These are phyloP conservation scores for Fermentozyma sake DNA, from an alignment of 1,139 yeast genomes.

Conservation along the genomic window DNA sequence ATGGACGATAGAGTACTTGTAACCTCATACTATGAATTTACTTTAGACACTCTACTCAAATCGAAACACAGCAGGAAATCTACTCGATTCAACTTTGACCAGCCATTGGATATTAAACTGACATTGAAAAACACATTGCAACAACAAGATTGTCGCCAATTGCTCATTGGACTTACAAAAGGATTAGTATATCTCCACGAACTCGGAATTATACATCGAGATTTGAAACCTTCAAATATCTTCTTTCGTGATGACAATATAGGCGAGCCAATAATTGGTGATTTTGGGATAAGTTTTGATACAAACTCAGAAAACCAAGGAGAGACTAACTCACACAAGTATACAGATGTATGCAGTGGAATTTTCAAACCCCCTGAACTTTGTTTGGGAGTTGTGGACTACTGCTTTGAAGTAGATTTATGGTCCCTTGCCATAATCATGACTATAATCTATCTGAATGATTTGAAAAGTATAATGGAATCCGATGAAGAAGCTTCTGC, in stretches of 20 bases:
- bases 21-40: conserved; percentile 27
- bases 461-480: conserved; percentile 39
- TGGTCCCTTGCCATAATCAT: conserved; percentile 77
- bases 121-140: conserved; percentile 1
- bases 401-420: conserved; percentile 63
- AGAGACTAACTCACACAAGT: conserved; percentile 35
- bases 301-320: conserved; percentile 38
- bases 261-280: conserved; percentile 52
- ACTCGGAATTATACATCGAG: conserved; percentile 77
- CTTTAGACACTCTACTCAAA: conserved; percentile 22
- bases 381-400: conserved; percentile 62
- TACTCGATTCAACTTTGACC: conserved; percentile 18
- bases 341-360: conserved; percentile 73
- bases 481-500: conserved; percentile 21
- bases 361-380: conserved; percentile 84
- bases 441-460: conserved; percentile 51
- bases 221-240: conserved; percentile 78
- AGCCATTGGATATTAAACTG: background rate
- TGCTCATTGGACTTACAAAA: conserved; percentile 33
- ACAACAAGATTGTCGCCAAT: conserved; percentile 16
- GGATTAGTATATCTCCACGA: conserved; percentile 53
- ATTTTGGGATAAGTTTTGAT: conserved; percentile 72
- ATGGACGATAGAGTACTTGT: conserved; percentile 35
- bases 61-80: conserved; percentile 11
- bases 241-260: conserved; percentile 34